Evolutionary conservation across 2,329 filamentous ascomycete genomes (phyloP), one percentile per base, ranked within the genome.

Genomic region (Hypoxylon sp.): DNA sequence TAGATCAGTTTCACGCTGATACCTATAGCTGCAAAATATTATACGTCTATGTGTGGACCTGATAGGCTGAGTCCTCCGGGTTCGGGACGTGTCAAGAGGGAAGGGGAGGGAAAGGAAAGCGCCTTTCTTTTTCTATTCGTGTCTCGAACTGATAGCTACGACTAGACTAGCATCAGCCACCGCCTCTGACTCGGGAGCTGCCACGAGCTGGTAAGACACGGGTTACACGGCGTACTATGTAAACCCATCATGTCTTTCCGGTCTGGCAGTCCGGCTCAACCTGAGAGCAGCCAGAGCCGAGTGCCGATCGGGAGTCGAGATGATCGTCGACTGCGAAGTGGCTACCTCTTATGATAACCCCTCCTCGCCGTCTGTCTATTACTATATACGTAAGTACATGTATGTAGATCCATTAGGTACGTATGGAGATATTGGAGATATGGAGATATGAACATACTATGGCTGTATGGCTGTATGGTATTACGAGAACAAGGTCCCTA

Each of bases 121-220:
- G 7, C 48, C 40, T n/a, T n/a, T n/a, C n/a, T n/a, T n/a, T n/a
- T n/a, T n/a, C n/a, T n/a, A n/a, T n/a, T n/a, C n/a, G n/a, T n/a
- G 45, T 56, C 49, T 58, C 55, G 27, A 54, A 49, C 23, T 54
- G 24, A 17, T 24, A 52, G 18, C 48, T 50, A 29, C n/a, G n/a
- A 49, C 21, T 6, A 9, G n/a, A 5, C 15, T 63, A 21, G 26
- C 9, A 23, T 33, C 48, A 55, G 54, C 57, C 60, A 60, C 48
- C 55, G 41, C 56, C 55, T 47, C 45, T 46, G 15, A 31, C 35
- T 57, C 20, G 40, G 46, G 21, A 27, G 53, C 26, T 60, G 46
- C 60, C 60, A 63, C 60, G 60, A 63, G 60, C 27, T 27, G 38
- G 43, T 63, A 33, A 63, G 53, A 63, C 60, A 62, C 17, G 24